phyloP scores from a whole-genome alignment of 768 basidiomycete genomes.

The Mycena latifolia region DNA sequence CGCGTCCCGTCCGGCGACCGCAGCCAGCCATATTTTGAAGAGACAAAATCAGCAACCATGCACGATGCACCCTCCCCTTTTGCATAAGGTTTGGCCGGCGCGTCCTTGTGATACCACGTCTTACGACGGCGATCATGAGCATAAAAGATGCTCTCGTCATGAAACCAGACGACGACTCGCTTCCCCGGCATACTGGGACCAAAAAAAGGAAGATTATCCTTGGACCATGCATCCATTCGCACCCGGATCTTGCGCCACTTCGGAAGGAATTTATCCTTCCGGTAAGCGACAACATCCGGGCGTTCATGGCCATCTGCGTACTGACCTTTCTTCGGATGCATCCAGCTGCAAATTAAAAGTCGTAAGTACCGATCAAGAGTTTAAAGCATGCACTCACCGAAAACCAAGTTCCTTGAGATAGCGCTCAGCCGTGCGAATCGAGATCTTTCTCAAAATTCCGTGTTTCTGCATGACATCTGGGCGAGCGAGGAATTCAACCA shows the following conservation, averaged over 20 bases:
- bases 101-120: background rate
- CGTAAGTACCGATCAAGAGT: too few relatives aligned
- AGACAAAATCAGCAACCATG: too few relatives aligned
- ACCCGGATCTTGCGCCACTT: background rate
- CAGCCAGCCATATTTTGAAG: too few relatives aligned
- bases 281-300: background rate
- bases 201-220: background rate
- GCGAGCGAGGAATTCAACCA: background rate
- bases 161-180: background rate
- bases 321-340: background rate
- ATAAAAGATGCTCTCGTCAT: too few relatives aligned
- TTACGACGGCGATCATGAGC: background rate
- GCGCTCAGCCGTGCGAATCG: background rate
- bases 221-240: background rate
- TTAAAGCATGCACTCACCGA: too few relatives aligned
- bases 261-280: background rate
- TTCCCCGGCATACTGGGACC: background rate
- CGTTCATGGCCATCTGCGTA: background rate
- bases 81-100: background rate
- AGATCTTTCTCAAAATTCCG: background rate
- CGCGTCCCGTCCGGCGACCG: too few relatives aligned
- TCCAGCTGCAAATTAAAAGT: too few relatives aligned
- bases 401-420: background rate
- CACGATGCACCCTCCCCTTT: too few relatives aligned
- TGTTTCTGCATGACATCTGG: slow-evolving; percentile 6